These are phyloP conservation scores for Fusarium sarcochroum DNA, from an alignment of 2,329 filamentous ascomycete species.

Conservation along the genomic window DNA sequence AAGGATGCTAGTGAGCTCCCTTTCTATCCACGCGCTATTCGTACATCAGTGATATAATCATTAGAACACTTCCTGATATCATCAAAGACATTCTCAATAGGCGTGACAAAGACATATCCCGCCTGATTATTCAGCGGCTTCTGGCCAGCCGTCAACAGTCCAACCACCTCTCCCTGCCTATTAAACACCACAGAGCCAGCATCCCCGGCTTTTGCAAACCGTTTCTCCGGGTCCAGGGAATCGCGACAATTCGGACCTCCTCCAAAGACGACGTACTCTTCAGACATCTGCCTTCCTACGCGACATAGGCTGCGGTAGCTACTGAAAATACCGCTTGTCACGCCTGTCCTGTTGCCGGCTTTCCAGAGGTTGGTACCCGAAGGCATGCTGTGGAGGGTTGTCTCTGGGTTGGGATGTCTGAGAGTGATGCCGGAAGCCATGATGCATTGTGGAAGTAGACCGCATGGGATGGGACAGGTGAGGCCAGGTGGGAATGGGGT, in stretches of 20 bases:
- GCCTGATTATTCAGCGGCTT: neutral
- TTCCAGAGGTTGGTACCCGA: neutral
- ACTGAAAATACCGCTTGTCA: neutral
- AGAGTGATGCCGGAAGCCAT: neutral
- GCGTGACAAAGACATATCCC: constrained; percentile 4
- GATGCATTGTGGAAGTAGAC: neutral
- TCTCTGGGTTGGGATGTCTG: no score
- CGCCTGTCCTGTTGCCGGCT: neutral
- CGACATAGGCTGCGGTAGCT: neutral
- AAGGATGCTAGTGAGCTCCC: constrained; percentile 2
- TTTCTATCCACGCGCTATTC: neutral
- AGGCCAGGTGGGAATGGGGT: neutral
- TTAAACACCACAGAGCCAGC: constrained; percentile 11
- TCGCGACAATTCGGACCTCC: neutral
- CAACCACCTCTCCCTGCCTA: neutral
- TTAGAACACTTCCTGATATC: constrained; percentile 1
- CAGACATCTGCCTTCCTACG: neutral
- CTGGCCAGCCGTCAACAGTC: constrained; percentile 12
- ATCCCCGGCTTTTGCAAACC: neutral
- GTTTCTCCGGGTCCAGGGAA: no score
- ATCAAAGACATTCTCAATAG: constrained; percentile 15
- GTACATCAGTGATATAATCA: neutral
- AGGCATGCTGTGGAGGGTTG: neutral
- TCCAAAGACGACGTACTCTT: neutral
- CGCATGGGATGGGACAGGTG: neutral